Base-by-base conservation (phyloP, 345 rosid species). In the Populus nigra region DNA sequence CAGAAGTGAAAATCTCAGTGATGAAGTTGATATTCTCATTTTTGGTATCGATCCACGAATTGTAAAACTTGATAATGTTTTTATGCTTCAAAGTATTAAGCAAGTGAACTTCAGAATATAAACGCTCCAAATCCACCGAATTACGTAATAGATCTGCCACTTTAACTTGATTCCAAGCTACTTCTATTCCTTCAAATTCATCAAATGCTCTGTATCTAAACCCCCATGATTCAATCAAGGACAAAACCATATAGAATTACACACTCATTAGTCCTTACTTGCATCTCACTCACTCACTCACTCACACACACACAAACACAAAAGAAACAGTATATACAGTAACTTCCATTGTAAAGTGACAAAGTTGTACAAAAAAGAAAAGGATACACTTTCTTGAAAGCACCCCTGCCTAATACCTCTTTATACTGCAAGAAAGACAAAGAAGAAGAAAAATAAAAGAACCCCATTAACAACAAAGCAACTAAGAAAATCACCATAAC, bases 191-290 rank as follows among this genome's bases (percentile, higher is more conserved):
- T 68, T 79, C 85, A 66, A 65, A 47, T 62, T 83, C 82, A 76
- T 83, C 83, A 69, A 83, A 83, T 59, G 80, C 85, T 70, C 77
- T 71, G 68, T 68, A 43, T 69, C 76, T 39, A 55, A 79, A 63
- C 77, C 79, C 78, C 75, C 74, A 76, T 23, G 76, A 77, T 66
- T 74, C 61, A 63, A 82, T 93, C 84, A 93, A 93, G 90, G 92
- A 81, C 33, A 72, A 83, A 71, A 76, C 57, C 27, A 29, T 53
- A 27, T 47, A 12, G 29, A 55, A 74, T 43, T 41, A 33, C 67
- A 81, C 20, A 69, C 31, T 9, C 43, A 65, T 31, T 73, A 59
- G 25, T 10, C 29, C 65, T n/a, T n/a, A 23, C 63, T 18, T 53
- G 59, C 23, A 59, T 59, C 53, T 12, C 53, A 47, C 17, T 12